Evolutionary conservation across 306 rosid species (phyloP).

Genomic region (Rubus parviflorus): DNA sequence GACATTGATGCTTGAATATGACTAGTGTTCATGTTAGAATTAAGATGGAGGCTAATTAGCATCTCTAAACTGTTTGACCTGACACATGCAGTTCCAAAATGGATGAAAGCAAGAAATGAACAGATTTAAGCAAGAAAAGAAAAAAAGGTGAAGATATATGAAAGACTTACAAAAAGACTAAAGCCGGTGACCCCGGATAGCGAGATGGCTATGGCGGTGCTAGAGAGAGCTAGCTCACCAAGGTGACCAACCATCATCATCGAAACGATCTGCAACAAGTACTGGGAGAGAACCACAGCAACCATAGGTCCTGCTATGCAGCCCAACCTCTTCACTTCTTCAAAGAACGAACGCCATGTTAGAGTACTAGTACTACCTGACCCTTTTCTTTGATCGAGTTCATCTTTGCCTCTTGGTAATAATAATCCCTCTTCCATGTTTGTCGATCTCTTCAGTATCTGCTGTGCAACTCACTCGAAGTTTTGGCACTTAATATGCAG

Average conservation of each 20-base stretch:
- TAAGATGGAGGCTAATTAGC: not conserved
- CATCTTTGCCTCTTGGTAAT: not conserved
- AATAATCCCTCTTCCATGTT: not conserved
- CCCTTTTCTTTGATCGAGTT: not conserved
- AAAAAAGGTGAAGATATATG: not conserved
- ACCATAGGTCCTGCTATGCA: slow-evolving; percentile 56
- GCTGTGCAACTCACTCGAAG: not conserved
- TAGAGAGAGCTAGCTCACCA: slow-evolving; percentile 60
- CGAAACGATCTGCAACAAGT: slow-evolving; percentile 47
- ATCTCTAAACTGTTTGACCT: not conserved
- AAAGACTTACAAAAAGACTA: slow-evolving; percentile 50
- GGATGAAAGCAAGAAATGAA: not conserved
- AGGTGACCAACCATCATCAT: slow-evolving; percentile 65
- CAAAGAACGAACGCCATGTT: not conserved
- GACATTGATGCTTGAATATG: not conserved
- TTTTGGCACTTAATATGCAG: not conserved
- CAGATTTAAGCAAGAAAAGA: not conserved
- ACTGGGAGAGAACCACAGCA: slow-evolving; percentile 45
- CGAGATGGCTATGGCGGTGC: slow-evolving; percentile 59
- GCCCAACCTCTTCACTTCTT: slow-evolving; percentile 42
- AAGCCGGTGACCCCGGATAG: slow-evolving; percentile 55
- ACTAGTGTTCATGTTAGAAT: not conserved
- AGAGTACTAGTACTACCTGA: not conserved
- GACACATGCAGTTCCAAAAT: not conserved
- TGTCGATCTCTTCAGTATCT: not conserved